These are phyloP conservation scores for Blastobotrys petasosporus DNA, from an alignment of 1,139 yeast species.

Conservation along the genomic window DNA sequence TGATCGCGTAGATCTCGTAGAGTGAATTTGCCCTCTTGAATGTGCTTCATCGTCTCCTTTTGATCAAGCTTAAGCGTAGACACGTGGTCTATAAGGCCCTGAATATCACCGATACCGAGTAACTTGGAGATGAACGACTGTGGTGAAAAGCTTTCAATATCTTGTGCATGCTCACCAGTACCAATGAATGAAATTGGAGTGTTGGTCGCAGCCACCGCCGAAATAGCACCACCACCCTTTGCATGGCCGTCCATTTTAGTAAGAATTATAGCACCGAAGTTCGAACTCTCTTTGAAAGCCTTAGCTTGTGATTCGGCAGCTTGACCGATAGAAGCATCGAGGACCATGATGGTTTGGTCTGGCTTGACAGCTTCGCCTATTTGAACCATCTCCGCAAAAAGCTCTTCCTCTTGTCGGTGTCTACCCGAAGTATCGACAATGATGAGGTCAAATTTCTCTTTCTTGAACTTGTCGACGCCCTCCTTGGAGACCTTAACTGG, in stretches of 20 bases:
- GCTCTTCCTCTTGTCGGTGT: constrained; percentile 89
- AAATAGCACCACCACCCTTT: constrained; percentile 98
- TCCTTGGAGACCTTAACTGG: constrained; percentile 88
- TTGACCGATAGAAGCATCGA: constrained; percentile 97
- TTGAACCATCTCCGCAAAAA: constrained; percentile 92
- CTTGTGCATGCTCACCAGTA: constrained; percentile 96
- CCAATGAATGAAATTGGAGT: constrained; percentile 97
- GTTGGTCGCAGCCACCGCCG: constrained; percentile 95
- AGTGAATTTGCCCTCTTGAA: constrained; percentile 93
- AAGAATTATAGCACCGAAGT: constrained; percentile 90
- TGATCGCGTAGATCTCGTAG: constrained; percentile 89
- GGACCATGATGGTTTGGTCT: constrained; percentile 92
- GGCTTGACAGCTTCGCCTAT: constrained; percentile 83
- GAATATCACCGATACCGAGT: constrained; percentile 92
- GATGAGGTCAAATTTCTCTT: constrained; percentile 85
- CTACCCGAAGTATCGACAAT: constrained; percentile 98
- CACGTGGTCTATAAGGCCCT: constrained; percentile 90
- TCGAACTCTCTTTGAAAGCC: constrained; percentile 89
- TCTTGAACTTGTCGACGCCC: constrained; percentile 88
- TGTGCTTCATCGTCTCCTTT: constrained; percentile 85
- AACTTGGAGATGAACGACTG: constrained; percentile 81
- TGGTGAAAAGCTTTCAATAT: constrained; percentile 88
- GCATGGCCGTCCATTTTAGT: constrained; percentile 99
- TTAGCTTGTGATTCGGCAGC: constrained; percentile 94
- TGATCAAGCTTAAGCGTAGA: constrained; percentile 85